Percentiles rank a stretch among this genome's conserved stretches.
Evolutionary conservation across 2,329 filamentous ascomycete genomes (phyloP).

Genomic region (Rugonectria rugulosa): DNA sequence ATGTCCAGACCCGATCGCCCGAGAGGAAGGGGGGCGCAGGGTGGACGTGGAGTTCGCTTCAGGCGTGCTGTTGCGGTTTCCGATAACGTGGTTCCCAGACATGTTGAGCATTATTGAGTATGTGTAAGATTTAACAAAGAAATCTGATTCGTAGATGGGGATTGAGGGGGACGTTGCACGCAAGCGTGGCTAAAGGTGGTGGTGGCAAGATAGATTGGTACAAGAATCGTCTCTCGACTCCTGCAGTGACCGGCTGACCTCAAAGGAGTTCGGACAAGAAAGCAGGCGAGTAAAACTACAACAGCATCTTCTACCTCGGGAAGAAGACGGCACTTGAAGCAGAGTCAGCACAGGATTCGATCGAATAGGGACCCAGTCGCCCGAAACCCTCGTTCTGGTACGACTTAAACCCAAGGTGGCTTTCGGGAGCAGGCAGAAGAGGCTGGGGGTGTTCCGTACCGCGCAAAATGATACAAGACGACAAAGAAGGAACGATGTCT

Average conservation of each 20-base stretch:
- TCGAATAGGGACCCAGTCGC: conserved; percentile 16
- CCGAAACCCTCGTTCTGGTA: conserved; percentile 23
- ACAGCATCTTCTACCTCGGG: conserved; percentile 43
- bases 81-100: conserved; percentile 73
- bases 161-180: conserved; percentile 15
- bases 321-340: conserved; percentile 32
- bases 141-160: conserved; percentile 11
- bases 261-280: conserved; percentile 67
- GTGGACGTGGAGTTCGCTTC: conserved; percentile 84
- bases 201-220: conserved; percentile 30
- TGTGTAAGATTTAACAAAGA: conserved; percentile 14
- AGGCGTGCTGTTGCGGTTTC: conserved; percentile 96
- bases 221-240: conserved; percentile 55
- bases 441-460: conserved; percentile 32
- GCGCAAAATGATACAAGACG: conserved; percentile 38
- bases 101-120: conserved; percentile 61
- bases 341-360: conserved; percentile 31
- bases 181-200: conserved; percentile 27
- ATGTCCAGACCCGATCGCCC: conserved; percentile 79
- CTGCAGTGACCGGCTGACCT: conserved; percentile 87
- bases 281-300: conserved; percentile 39
- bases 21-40: conserved; percentile 82
- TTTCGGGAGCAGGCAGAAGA: neutral
- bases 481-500: conserved; percentile 46
- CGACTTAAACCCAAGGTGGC: conserved; percentile 25